Evolutionary conservation across 1,139 yeast genomes (phyloP), one percentile per base, ranked within the genome.

Genomic region (Yamadazyma songkhlaensis): DNA sequence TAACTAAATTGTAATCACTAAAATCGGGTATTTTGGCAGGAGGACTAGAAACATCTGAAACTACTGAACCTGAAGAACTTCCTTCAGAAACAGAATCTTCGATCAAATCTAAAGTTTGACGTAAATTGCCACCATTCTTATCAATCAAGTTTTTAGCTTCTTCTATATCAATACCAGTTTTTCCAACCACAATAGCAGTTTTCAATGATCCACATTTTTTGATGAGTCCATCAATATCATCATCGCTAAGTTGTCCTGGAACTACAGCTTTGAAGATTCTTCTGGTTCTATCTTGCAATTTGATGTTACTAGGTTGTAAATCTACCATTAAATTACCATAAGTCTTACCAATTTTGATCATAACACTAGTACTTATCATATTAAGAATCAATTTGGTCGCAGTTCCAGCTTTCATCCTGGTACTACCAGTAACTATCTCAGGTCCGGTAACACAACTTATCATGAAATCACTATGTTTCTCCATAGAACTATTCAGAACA

Each of bases 271-370:
- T 38, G 17, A 40, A 38, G 10, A 40, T 40, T 21, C 42, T 32
- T 27, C 43, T 29, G 2, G 43, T 32, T 32, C 43, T 29, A 9
- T 38, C 42, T 24, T 35, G 17, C 11, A 40, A 29, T 24, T 40
- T 40, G 9, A 38, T 7, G 25, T 40, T 40, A 22, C 34, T 40
- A 2, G 41, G 43, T 32, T 23, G 35, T 21, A 40, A 32, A 31
- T 40, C 43, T 9, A 40, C 37, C 43, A 40, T 40, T 17, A 40
- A 35, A 24, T 40, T 40, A 14, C 43, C 43, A 33, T 35, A 40
- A 5, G 43, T 40, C 17, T 40, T 40, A n/a, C 43, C 43, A 3
- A 35, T 29, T 17, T 36, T 40, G 10, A 40, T 38, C 43, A 40
- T 40, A 11, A 37, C 36, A 9, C 37, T 22, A 8, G 43, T 38